Evolutionary conservation across 1,139 yeast genomes (phyloP).

Genomic region (Pichia sp.): DNA sequence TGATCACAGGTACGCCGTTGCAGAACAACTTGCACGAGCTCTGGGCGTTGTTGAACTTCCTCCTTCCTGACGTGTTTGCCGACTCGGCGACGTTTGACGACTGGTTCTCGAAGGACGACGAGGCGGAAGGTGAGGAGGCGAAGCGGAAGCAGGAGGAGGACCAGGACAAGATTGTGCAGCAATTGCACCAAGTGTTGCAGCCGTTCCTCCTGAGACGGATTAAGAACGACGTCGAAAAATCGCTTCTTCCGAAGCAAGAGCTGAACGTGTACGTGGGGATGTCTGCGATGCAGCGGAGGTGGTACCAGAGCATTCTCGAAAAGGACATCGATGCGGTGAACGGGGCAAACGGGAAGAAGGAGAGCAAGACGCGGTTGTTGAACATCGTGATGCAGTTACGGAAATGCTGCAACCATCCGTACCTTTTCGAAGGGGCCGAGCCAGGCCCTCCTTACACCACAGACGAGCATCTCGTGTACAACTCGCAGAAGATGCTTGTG

Average conservation of each 20-base stretch:
- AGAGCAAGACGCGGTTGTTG: constrained; percentile 67
- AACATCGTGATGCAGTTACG: constrained; percentile 82
- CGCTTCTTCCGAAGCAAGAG: constrained; percentile 70
- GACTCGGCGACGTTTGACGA: constrained; percentile 71
- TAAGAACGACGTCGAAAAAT: constrained; percentile 75
- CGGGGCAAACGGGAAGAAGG: constrained; percentile 73
- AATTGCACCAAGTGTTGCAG: constrained; percentile 80
- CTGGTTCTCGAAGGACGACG: constrained; percentile 49
- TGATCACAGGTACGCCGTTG: constrained; percentile 78
- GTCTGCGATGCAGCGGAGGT: constrained; percentile 71
- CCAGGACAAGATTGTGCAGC: constrained; percentile 51
- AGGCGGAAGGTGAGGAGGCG: constrained; percentile 28
- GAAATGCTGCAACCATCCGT: constrained; percentile 82
- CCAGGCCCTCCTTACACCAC: constrained; percentile 86
- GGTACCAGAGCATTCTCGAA: constrained; percentile 73
- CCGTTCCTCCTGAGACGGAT: constrained; percentile 74
- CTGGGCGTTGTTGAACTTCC: constrained; percentile 74
- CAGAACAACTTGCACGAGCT: constrained; percentile 76
- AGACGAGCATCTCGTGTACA: constrained; percentile 72
- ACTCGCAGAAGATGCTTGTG: constrained; percentile 69
- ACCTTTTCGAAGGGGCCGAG: constrained; percentile 79
- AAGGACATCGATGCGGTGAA: constrained; percentile 81
- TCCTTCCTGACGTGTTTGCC: constrained; percentile 73
- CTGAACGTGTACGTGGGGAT: constrained; percentile 67
- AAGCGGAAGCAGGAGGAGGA: constrained; percentile 20